These are phyloP conservation scores for Penicillium italicum DNA, from an alignment of 2,329 filamentous ascomycete species.

Conservation along the genomic window DNA sequence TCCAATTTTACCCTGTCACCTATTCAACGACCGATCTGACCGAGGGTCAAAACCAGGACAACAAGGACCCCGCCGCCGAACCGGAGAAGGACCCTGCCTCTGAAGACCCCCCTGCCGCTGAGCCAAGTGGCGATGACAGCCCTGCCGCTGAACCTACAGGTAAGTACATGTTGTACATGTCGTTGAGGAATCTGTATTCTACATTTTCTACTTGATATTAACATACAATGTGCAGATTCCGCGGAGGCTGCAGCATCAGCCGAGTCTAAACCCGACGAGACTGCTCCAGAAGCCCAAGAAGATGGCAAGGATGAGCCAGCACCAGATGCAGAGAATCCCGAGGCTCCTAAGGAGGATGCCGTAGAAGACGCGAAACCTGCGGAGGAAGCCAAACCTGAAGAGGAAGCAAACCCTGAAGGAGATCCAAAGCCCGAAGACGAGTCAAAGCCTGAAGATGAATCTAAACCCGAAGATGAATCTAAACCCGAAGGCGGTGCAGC, in stretches of 20 bases:
- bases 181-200: not conserved
- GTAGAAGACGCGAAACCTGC: constrained; percentile 15
- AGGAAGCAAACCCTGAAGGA: not conserved
- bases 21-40: constrained; percentile 34
- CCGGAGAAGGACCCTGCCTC: constrained; percentile 29
- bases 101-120: constrained; percentile 21
- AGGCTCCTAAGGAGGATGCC: constrained; percentile 13
- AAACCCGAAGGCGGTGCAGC: not conserved
- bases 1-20: constrained; percentile 37
- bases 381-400: constrained; percentile 8
- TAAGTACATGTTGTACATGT: constrained; percentile 20
- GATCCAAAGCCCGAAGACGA: not conserved
- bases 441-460: not conserved
- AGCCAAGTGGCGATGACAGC: constrained; percentile 26
- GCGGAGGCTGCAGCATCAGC: constrained; percentile 28
- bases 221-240: constrained; percentile 23
- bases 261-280: constrained; percentile 19
- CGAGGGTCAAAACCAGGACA: constrained; percentile 37
- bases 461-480: not conserved
- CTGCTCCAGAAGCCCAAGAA: constrained; percentile 24
- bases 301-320: constrained; percentile 19
- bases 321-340: constrained; percentile 16
- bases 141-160: constrained; percentile 29
- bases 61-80: constrained; percentile 29
- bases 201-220: constrained; percentile 1